Conservation (phyloP, 495 filamentous ascomycete species). For the Elaphomyces granulatus region DNA sequence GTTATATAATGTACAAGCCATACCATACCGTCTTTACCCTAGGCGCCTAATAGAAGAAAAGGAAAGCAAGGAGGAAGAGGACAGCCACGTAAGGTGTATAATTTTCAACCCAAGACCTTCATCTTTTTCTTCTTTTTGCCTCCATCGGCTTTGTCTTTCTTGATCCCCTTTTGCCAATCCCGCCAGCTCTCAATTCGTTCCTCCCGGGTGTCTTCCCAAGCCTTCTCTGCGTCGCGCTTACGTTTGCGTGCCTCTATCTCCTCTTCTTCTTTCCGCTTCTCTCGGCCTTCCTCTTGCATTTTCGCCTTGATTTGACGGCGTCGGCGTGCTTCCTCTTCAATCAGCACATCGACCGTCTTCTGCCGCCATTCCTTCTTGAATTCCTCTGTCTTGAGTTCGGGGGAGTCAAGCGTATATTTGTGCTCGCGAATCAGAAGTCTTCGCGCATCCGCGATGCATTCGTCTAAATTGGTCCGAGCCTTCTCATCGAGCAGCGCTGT, state of each 20-base stretch:
- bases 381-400: constrained; percentile 61
- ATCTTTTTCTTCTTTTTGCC: constrained; percentile 89
- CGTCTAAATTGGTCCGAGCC: constrained; percentile 70
- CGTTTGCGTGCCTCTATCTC: constrained; percentile 77
- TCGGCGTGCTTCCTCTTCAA: constrained; percentile 80
- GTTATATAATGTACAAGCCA: too few species aligned
- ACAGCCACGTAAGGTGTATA: too few species aligned
- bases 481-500: constrained; percentile 88
- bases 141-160: constrained; percentile 35
- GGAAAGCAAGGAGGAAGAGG: too few species aligned
- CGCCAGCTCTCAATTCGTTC: constrained; percentile 90
- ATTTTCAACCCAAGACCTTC: constrained; percentile 66
- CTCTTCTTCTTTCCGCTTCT: constrained; percentile 76
- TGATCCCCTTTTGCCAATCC: constrained; percentile 63
- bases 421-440: constrained; percentile 85
- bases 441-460: constrained; percentile 90
- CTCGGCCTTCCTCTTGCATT: constrained; percentile 90
- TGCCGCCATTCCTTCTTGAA: constrained; percentile 77
- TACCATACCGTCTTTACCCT: too few species aligned
- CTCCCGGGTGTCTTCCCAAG: constrained; percentile 88
- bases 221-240: constrained; percentile 82
- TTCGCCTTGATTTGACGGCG: constrained; percentile 81
- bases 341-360: constrained; percentile 82
- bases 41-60: too few species aligned
- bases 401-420: constrained; percentile 80